These are phyloP conservation scores for Helianthus annuus DNA, from an alignment of 129 eudicot species.

Conservation along the genomic window HanXRQr2.0-SUNRISE NC_035446.2:66238003-66238502, in stretches of 20 bases:
- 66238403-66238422: constrained; percentile 72
- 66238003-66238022: no score
- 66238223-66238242: constrained; percentile 67
- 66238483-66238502: constrained; percentile 27
- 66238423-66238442: constrained; percentile 63
- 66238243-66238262: constrained; percentile 77
- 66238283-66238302: constrained; percentile 76
- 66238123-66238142: constrained; percentile 35
- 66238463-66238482: constrained; percentile 32
- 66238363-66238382: constrained; percentile 61
- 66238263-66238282: constrained; percentile 73
- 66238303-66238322: constrained; percentile 77
- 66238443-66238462: constrained; percentile 60
- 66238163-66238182: constrained; percentile 81
- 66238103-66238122: no score
- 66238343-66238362: constrained; percentile 70
- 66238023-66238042: no score
- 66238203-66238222: constrained; percentile 80
- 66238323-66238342: constrained; percentile 65
- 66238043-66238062: no score
- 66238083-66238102: no score
- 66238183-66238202: constrained; percentile 85
- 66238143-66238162: constrained; percentile 70
- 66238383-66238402: constrained; percentile 52
- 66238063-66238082: no score